These are phyloP conservation scores for Fragaria ananassa DNA, from an alignment of 306 rosid species.

Conservation along the genomic window DNA sequence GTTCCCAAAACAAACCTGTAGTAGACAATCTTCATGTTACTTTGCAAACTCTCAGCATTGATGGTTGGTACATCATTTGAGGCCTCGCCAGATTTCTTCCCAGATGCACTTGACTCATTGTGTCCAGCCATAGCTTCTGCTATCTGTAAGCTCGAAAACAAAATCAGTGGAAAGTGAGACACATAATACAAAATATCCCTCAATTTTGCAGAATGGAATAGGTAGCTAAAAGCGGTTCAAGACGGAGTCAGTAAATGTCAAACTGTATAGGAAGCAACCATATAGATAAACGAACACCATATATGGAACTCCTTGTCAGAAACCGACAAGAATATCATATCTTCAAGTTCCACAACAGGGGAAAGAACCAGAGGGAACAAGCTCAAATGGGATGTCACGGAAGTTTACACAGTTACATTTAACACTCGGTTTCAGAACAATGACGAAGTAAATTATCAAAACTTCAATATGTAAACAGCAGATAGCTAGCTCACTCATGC, in stretches of 20 bases:
- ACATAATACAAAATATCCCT: conserved; percentile 4
- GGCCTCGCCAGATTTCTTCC: conserved; percentile 64
- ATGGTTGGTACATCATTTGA: conserved; percentile 55
- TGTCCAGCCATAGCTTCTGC: conserved; percentile 62
- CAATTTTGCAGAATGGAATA: not conserved
- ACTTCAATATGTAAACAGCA: not conserved
- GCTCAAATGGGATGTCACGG: not conserved
- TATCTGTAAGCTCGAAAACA: conserved; percentile 10
- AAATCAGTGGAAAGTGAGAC: conserved; percentile 24
- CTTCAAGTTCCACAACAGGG: not conserved
- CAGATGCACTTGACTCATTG: conserved; percentile 48
- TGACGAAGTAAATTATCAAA: not conserved
- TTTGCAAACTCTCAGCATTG: conserved; percentile 87
- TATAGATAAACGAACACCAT: not conserved
- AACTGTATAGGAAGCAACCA: not conserved
- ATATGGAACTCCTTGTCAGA: not conserved
- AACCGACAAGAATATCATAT: not conserved
- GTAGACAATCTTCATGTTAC: conserved; percentile 72
- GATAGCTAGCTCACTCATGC: not conserved
- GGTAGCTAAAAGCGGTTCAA: conserved; percentile 1
- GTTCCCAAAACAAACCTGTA: conserved; percentile 63
- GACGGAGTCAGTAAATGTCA: not conserved
- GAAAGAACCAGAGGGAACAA: not conserved
- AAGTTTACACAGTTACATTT: not conserved
- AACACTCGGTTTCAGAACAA: not conserved